Percentiles rank a stretch among this genome's conserved stretches.
These are phyloP conservation scores for Pisolithus albus DNA, from an alignment of 768 basidiomycete genomes.

Conservation along the genomic window DNA sequence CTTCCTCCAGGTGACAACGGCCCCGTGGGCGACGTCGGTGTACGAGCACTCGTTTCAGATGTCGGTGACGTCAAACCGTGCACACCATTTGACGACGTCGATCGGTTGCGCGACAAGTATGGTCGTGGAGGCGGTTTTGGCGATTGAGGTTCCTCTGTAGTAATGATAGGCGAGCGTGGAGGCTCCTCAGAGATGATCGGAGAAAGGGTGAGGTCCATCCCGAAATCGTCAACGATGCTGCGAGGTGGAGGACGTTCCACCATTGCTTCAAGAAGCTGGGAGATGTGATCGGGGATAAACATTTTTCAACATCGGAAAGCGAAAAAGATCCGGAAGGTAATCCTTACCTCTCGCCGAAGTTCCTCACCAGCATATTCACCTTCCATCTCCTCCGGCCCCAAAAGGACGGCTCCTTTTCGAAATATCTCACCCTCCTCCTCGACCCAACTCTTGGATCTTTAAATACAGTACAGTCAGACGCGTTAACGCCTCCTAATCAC, in stretches of 20 bases:
- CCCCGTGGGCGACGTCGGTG: slow-evolving; percentile 20
- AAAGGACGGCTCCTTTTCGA: slow-evolving; percentile 76
- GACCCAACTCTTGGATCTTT: slow-evolving; percentile 72
- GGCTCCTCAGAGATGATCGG: slow-evolving; percentile 10
- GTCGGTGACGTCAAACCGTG: background rate
- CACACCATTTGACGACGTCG: slow-evolving; percentile 30
- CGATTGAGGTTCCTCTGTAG: slow-evolving; percentile 22
- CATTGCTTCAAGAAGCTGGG: slow-evolving; percentile 75
- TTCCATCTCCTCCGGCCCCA: slow-evolving; percentile 83
- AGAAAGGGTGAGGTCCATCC: slow-evolving; percentile 29
- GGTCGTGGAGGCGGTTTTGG: slow-evolving; percentile 47
- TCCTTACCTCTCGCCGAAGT: slow-evolving; percentile 64
- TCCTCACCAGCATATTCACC: slow-evolving; percentile 87
- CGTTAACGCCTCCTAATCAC: background rate
- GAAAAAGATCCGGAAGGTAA: background rate
- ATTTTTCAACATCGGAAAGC: background rate
- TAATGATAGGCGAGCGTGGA: slow-evolving; percentile 10
- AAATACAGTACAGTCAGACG: background rate
- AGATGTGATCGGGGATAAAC: background rate
- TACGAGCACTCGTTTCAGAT: slow-evolving; percentile 24
- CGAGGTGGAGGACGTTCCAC: slow-evolving; percentile 81
- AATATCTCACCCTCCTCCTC: slow-evolving; percentile 97
- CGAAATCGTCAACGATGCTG: slow-evolving; percentile 57
- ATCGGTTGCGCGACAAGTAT: slow-evolving; percentile 53
- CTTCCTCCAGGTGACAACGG: slow-evolving; percentile 5